A percentile compares a stretch with the other conserved stretches of the same genome.
phyloP scores from a whole-genome alignment of 441 rosid species.

The Aleurites moluccanus region DNA sequence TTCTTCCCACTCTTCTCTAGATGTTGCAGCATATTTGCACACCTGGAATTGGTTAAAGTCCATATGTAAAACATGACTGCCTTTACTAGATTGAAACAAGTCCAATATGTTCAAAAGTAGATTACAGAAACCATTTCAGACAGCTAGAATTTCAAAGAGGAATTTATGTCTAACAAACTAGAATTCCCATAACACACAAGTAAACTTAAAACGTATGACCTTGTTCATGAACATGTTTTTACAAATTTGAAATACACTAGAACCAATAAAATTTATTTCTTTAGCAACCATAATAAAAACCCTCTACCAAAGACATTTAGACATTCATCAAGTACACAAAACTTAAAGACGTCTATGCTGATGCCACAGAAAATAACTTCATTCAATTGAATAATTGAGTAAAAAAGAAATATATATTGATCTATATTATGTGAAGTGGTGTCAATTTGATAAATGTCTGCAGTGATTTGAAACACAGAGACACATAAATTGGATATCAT shows the following conservation, averaged over 20 bases:
- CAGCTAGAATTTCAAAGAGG: neutral
- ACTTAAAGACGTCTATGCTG: neutral
- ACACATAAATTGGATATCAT: neutral
- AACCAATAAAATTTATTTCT: neutral
- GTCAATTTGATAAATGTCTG: neutral
- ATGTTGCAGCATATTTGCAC: conserved; percentile 64
- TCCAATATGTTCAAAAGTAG: neutral
- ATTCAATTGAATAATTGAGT: neutral
- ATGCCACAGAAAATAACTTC: neutral
- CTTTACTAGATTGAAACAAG: conserved; percentile 5
- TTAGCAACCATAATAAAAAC: neutral
- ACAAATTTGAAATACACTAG: neutral
- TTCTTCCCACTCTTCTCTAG: conserved; percentile 89
- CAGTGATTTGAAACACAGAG: neutral
- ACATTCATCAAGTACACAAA: neutral
- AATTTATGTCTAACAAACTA: conserved; percentile 2
- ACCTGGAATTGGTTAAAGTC: conserved; percentile 43
- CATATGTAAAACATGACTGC: conserved; percentile 15
- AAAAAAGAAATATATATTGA: neutral
- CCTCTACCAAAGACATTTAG: neutral
- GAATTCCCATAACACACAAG: neutral
- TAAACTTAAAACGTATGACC: neutral
- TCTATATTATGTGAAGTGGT: neutral
- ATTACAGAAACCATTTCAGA: conserved; percentile 4
- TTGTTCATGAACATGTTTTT: neutral